These are phyloP conservation scores for Silene coronaria DNA, from an alignment of 179 eudicot genomes.

Conservation along the genomic window DNA sequence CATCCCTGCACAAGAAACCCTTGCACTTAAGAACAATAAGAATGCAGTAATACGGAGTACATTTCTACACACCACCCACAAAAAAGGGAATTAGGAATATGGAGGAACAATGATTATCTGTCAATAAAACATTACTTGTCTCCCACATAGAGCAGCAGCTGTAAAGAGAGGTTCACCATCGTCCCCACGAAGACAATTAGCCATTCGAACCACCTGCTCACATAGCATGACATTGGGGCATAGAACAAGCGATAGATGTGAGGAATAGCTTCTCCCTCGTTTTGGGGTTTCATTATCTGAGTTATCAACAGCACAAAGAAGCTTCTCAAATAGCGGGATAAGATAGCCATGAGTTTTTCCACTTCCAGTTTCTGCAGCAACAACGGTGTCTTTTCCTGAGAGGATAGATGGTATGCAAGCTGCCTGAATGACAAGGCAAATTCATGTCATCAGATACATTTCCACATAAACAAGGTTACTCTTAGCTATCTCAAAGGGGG, in stretches of 20 bases:
- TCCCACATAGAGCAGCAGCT: slow-evolving; percentile 82
- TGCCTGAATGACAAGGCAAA: slow-evolving; percentile 58
- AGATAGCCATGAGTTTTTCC: slow-evolving; percentile 94
- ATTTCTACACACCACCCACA: background rate
- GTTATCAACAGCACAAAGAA: slow-evolving; percentile 26
- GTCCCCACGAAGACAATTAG: slow-evolving; percentile 54
- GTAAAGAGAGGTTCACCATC: slow-evolving; percentile 60
- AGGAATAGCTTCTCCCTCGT: slow-evolving; percentile 22
- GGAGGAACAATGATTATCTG: too few species aligned
- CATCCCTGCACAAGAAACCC: slow-evolving; percentile 56
- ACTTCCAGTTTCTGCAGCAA: slow-evolving; percentile 97
- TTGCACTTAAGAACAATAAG: slow-evolving; percentile 11
- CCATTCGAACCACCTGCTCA: slow-evolving; percentile 98
- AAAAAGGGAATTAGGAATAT: background rate
- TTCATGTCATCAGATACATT: slow-evolving; percentile 11
- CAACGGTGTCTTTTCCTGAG: slow-evolving; percentile 66
- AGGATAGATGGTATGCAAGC: slow-evolving; percentile 79
- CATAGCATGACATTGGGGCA: slow-evolving; percentile 98
- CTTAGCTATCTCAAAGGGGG: background rate
- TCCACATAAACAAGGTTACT: background rate
- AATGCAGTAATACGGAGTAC: background rate
- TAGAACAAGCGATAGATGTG: slow-evolving; percentile 56
- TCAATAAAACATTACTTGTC: slow-evolving; percentile 44
- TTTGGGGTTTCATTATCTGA: slow-evolving; percentile 25
- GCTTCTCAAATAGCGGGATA: slow-evolving; percentile 68